Evolutionary conservation across 176 grass and related monocot species (phyloP).

Genomic region (Musa acuminata): DNA sequence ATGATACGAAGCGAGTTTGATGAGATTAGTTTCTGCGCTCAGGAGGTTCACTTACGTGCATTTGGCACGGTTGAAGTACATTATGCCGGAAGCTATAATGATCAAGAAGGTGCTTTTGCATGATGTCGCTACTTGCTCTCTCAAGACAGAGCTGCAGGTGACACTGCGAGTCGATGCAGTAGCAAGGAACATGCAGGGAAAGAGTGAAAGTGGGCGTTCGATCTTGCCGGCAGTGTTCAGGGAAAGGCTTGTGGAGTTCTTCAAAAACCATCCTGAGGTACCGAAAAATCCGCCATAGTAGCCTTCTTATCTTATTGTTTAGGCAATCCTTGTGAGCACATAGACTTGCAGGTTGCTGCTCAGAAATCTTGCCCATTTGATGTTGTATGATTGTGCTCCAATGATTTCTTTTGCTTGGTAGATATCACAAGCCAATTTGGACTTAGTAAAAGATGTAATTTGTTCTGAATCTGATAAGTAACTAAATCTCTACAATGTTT

Average conservation of each 20-base stretch:
- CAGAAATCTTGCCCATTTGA: background rate
- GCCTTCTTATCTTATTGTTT: background rate
- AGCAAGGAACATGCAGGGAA: constrained; percentile 28
- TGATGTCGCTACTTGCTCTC: constrained; percentile 62
- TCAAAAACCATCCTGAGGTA: constrained; percentile 76
- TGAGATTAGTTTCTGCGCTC: constrained; percentile 11
- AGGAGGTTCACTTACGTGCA: constrained; percentile 78
- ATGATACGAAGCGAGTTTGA: no score
- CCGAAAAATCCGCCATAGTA: background rate
- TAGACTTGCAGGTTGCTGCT: no score
- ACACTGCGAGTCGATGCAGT: constrained; percentile 36
- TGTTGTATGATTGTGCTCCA: background rate
- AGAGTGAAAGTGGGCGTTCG: constrained; percentile 45
- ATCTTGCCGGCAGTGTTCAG: constrained; percentile 55
- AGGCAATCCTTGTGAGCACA: no score
- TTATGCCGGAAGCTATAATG: constrained; percentile 54
- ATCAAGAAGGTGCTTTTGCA: constrained; percentile 66
- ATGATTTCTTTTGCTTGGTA: background rate
- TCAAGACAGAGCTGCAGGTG: constrained; percentile 76
- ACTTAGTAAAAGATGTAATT: background rate
- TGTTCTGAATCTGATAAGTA: background rate
- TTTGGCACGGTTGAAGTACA: constrained; percentile 69
- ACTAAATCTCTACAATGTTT: no score
- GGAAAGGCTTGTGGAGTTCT: constrained; percentile 62
- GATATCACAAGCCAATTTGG: no score